Percentiles rank a stretch among this genome's conserved stretches.
Conservation (phyloP, 2,329 filamentous ascomycete genomes). For the Cordyceps tenuipes region DNA sequence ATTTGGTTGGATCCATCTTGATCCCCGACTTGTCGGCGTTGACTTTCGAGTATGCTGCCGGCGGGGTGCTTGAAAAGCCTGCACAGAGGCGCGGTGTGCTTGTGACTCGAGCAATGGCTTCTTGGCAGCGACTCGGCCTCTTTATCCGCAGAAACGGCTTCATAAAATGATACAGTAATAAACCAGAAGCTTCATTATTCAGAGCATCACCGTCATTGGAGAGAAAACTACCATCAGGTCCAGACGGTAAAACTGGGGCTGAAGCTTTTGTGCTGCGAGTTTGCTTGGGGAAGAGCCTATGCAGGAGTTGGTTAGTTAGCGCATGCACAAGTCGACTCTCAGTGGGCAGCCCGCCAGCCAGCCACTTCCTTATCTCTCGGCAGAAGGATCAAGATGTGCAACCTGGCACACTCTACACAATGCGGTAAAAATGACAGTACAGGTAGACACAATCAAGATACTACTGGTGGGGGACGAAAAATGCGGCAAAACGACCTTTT, state of each 20-base stretch:
- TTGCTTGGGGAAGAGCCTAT: background rate
- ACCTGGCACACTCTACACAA: background rate
- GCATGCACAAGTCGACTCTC: constrained; percentile 1
- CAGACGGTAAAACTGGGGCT: constrained; percentile 10
- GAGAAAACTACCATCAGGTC: background rate
- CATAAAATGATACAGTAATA: constrained; percentile 3
- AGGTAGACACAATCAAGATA: constrained; percentile 41
- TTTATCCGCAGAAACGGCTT: background rate
- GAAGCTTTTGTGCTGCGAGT: background rate
- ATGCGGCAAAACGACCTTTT: constrained; percentile 53
- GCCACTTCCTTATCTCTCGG: constrained; percentile 5
- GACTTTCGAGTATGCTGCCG: background rate
- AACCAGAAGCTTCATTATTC: background rate
- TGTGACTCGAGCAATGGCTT: background rate
- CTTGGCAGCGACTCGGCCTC: constrained; percentile 2
- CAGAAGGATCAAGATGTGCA: background rate
- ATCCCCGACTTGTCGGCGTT: constrained; percentile 22
- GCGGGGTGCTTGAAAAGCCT: constrained; percentile 4
- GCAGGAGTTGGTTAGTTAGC: no score
- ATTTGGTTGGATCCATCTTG: constrained; percentile 31
- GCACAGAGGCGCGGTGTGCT: background rate
- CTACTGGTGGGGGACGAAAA: constrained; percentile 50
- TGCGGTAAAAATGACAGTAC: constrained; percentile 28
- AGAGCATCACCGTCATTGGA: background rate
- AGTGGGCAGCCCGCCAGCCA: background rate